These are phyloP conservation scores for Ustilago loliicola DNA, from an alignment of 1,284 basidiomycete genomes.

Conservation along the genomic window DNA sequence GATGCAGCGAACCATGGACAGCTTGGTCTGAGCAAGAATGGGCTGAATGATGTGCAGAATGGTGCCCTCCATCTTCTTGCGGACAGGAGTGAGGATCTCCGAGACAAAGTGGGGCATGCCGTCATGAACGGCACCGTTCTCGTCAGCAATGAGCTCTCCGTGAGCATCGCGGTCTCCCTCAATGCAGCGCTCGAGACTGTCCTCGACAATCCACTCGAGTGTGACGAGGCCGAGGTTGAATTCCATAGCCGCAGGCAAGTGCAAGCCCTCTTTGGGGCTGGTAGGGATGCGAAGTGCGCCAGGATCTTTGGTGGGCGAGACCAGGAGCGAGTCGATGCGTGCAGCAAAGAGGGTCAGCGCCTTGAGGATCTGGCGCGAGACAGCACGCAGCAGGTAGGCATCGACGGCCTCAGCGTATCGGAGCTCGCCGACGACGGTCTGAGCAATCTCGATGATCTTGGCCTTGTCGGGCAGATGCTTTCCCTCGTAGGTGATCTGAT, in stretches of 20 bases:
- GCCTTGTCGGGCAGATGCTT: slow-evolving; percentile 61
- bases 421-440: slow-evolving; percentile 63
- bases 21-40: slow-evolving; percentile 59
- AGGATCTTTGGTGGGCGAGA: slow-evolving; percentile 58
- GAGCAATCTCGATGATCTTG: slow-evolving; percentile 63
- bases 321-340: slow-evolving; percentile 66
- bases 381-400: slow-evolving; percentile 67
- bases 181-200: slow-evolving; percentile 67
- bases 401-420: slow-evolving; percentile 62
- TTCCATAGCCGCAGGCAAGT: slow-evolving; percentile 63
- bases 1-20: slow-evolving; percentile 56
- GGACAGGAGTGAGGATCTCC: slow-evolving; percentile 68
- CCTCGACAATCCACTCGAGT: slow-evolving; percentile 68
- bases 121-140: slow-evolving; percentile 50
- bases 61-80: slow-evolving; percentile 68
- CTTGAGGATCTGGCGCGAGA: slow-evolving; percentile 66
- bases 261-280: slow-evolving; percentile 55
- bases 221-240: slow-evolving; percentile 68
- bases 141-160: slow-evolving; percentile 54
- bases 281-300: slow-evolving; percentile 57
- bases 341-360: slow-evolving; percentile 67
- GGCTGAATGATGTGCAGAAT: slow-evolving; percentile 69
- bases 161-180: slow-evolving; percentile 60
- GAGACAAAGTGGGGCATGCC: slow-evolving; percentile 67
- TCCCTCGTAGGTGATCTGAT: slow-evolving; percentile 60